Conservation (phyloP, 306 rosid genomes). For the Cicer bijugum region DNA sequence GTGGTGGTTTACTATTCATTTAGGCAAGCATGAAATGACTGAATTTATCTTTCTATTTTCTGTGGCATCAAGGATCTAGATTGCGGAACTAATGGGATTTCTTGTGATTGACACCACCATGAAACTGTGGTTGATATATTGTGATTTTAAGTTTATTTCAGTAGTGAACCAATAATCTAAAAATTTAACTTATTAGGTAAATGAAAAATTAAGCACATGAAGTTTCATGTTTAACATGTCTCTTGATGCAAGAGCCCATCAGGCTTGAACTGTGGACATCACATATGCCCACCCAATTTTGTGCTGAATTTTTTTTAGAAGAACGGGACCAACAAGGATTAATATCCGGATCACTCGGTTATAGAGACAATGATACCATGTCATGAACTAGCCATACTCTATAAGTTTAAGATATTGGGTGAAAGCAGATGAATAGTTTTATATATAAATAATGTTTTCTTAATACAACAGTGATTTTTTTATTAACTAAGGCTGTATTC, state of each 20-base stretch:
- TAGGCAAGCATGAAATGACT: constrained; percentile 24
- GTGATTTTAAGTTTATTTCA: constrained; percentile 20
- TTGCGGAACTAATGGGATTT: constrained; percentile 6
- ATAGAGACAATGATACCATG: background rate
- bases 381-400: constrained; percentile 12
- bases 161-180: background rate
- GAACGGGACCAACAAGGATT: background rate
- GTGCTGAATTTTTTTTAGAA: background rate
- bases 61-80: constrained; percentile 28
- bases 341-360: background rate
- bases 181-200: background rate
- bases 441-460: constrained; percentile 1
- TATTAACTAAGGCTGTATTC: constrained; percentile 11
- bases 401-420: background rate
- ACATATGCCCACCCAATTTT: background rate
- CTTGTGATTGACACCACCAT: constrained; percentile 21
- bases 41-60: constrained; percentile 25
- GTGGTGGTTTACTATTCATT: constrained; percentile 14
- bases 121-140: constrained; percentile 12
- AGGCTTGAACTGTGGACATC: background rate
- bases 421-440: constrained; percentile 9
- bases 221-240: background rate
- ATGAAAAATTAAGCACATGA: background rate
- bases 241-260: background rate
- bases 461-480: constrained; percentile 31